Conservation (phyloP, 73 alveolate species). For the Tetrahymena elliotti region DNA sequence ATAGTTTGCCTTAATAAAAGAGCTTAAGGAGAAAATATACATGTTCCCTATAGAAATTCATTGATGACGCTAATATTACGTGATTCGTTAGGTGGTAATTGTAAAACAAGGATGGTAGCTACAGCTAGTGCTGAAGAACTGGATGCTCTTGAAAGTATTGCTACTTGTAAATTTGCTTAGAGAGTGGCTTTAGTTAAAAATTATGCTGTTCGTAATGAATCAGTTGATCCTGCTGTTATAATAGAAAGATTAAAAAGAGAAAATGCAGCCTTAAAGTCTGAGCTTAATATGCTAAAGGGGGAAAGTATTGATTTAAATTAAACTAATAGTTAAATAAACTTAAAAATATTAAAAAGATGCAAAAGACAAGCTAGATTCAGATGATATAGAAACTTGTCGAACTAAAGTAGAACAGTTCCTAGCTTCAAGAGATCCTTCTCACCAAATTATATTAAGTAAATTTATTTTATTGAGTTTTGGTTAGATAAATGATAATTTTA, state of each 20-base stretch:
- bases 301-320: background rate
- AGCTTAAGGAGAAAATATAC: constrained; percentile 75
- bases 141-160: constrained; percentile 78
- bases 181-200: constrained; percentile 95
- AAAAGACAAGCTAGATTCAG: constrained; percentile 76
- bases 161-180: constrained; percentile 93
- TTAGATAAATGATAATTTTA: background rate
- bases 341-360: constrained; percentile 31
- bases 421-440: constrained; percentile 73
- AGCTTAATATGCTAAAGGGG: constrained; percentile 90
- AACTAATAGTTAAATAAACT: background rate
- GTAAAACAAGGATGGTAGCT: constrained; percentile 97
- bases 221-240: constrained; percentile 92
- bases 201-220: constrained; percentile 90
- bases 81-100: constrained; percentile 96
- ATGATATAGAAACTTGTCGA: constrained; percentile 87
- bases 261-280: constrained; percentile 94
- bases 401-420: constrained; percentile 79
- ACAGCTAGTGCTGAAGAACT: constrained; percentile 79
- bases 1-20: constrained; percentile 75
- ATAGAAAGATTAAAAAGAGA: constrained; percentile 92
- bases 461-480: background rate
- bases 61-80: constrained; percentile 92
- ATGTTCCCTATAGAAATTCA: constrained; percentile 93
- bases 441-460: constrained; percentile 52